Percentiles rank a stretch among this genome's conserved stretches.
Conservation (phyloP, 306 rosid genomes). For the Alnus rubra region DNA sequence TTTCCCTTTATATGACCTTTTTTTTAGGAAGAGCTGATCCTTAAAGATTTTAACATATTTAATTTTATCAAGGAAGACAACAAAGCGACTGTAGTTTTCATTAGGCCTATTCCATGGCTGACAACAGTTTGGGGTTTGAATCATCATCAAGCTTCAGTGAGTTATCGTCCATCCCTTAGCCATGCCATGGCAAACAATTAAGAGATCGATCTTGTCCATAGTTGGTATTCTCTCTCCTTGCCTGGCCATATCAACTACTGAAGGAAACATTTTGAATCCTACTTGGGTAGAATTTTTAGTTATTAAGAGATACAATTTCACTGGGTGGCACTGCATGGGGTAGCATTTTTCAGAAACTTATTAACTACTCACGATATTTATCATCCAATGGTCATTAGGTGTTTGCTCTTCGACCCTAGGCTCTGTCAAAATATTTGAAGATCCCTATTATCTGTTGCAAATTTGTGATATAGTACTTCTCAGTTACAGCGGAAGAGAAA, state of each 20-base stretch:
- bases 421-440: neutral
- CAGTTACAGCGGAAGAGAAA: neutral
- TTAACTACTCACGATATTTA: neutral
- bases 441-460: neutral
- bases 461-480: neutral
- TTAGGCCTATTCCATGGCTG: neutral
- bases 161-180: neutral
- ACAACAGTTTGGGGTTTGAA: neutral
- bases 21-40: neutral
- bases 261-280: neutral
- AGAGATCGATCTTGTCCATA: neutral
- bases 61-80: neutral
- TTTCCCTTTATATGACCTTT: neutral
- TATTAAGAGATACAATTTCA: neutral
- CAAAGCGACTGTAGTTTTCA: neutral
- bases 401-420: neutral
- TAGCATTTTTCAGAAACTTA: neutral
- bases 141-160: neutral
- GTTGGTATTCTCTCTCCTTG: neutral
- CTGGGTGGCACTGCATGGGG: constrained; percentile 1
- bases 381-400: neutral
- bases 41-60: neutral
- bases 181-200: neutral
- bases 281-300: too few species aligned
- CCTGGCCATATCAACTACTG: neutral